Percentiles rank a stretch among this genome's conserved stretches.
Conservation (phyloP, 352 stramenopile genomes). For the Aphanomyces stellatus region DNA sequence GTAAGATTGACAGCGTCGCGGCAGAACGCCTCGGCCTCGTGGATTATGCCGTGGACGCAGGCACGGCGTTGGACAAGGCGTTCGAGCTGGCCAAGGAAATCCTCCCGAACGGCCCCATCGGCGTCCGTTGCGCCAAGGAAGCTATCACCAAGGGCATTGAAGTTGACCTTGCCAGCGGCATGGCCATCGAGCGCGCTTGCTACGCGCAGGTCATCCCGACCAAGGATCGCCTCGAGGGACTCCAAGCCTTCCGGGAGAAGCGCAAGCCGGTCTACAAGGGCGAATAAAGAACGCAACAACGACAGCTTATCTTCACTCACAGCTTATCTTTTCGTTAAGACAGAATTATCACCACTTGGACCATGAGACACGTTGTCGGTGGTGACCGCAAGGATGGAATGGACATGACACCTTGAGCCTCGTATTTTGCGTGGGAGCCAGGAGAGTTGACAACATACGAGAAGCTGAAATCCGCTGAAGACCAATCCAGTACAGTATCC, state of each 20-base stretch:
- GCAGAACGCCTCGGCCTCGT: conserved; percentile 84
- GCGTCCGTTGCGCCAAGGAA: conserved; percentile 87
- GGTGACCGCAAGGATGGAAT: neutral
- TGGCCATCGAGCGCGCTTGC: conserved; percentile 87
- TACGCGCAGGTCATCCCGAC: conserved; percentile 89
- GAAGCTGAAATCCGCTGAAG: too few relatives aligned
- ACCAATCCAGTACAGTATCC: too few relatives aligned
- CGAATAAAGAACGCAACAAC: too few relatives aligned
- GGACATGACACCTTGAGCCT: too few relatives aligned
- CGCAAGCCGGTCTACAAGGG: conserved; percentile 86
- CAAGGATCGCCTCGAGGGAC: conserved; percentile 88
- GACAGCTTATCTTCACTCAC: too few relatives aligned
- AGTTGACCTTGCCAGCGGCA: conserved; percentile 70
- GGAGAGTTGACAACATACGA: too few relatives aligned
- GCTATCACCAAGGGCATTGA: conserved; percentile 81
- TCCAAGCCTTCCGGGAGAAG: conserved; percentile 89
- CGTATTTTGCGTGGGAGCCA: too few relatives aligned
- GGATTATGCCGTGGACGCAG: conserved; percentile 75
- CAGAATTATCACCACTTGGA: too few relatives aligned
- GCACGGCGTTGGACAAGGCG: conserved; percentile 56
- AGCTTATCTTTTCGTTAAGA: too few relatives aligned
- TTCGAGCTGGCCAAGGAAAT: conserved; percentile 85
- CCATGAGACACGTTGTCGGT: neutral
- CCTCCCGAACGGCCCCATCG: conserved; percentile 85
- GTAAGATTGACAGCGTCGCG: conserved; percentile 60